These are phyloP conservation scores for Aspergillus ochraceoroseus DNA, from an alignment of 2,329 filamentous ascomycete species.

Conservation along the genomic window DNA sequence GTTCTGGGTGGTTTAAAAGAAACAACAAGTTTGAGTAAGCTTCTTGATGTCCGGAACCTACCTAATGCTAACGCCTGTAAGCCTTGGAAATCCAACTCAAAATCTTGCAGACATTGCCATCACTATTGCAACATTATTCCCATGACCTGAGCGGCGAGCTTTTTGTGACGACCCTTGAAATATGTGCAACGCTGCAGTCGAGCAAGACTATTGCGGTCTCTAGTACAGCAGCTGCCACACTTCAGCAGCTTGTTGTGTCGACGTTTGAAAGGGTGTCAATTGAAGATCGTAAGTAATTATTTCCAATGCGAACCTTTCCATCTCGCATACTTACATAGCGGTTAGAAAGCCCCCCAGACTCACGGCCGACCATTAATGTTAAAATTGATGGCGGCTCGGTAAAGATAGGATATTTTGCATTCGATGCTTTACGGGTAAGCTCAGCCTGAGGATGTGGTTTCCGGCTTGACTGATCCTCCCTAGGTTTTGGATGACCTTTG, in stretches of 20 bases:
- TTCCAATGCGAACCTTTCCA: background rate
- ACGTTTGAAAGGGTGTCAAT: constrained; percentile 85
- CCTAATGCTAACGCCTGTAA: constrained; percentile 29
- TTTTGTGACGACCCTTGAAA: constrained; percentile 75
- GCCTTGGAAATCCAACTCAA: constrained; percentile 89
- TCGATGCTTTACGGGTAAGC: constrained; percentile 73
- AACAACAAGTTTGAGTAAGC: constrained; percentile 65
- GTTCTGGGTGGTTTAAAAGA: constrained; percentile 84
- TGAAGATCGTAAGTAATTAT: constrained; percentile 64
- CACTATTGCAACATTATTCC: constrained; percentile 84
- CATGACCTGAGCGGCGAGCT: constrained; percentile 73
- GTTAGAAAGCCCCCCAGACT: constrained; percentile 41
- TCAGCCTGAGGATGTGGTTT: background rate
- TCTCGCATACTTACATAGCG: constrained; percentile 8
- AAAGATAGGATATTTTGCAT: constrained; percentile 66
- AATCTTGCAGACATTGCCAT: constrained; percentile 85
- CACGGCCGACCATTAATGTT: constrained; percentile 60
- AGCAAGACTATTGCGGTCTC: constrained; percentile 92
- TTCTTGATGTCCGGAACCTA: background rate
- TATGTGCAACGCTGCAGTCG: constrained; percentile 84
- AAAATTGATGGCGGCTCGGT: constrained; percentile 61
- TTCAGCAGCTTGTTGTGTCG: constrained; percentile 87
- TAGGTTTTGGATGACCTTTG: constrained; percentile 86
- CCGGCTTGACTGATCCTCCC: constrained; percentile 10
- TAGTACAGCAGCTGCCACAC: constrained; percentile 90